These are phyloP conservation scores for Gynostemma pentaphyllum DNA, from an alignment of 306 rosid genomes.

Conservation along the genomic window DNA sequence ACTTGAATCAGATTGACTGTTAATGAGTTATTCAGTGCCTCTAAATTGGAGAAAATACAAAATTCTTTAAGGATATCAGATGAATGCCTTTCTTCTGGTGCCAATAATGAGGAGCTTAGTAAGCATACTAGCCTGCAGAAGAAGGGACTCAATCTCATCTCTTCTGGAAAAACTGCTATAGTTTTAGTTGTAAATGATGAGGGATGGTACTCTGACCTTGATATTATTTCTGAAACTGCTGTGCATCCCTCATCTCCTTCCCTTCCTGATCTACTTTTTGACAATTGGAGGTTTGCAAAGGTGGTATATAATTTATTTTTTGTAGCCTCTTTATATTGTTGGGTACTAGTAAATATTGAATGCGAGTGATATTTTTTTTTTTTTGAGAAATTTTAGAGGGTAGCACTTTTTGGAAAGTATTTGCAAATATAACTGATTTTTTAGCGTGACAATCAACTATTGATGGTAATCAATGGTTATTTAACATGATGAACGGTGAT, in stretches of 20 bases:
- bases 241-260: slow-evolving; percentile 21
- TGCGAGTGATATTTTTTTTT: not conserved
- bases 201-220: slow-evolving; percentile 18
- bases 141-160: slow-evolving; percentile 50
- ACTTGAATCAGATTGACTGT: slow-evolving; percentile 52
- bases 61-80: slow-evolving; percentile 35
- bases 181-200: slow-evolving; percentile 45
- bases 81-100: slow-evolving; percentile 26
- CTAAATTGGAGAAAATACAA: slow-evolving; percentile 24
- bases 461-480: too few species aligned
- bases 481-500: too few species aligned
- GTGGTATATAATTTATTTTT: slow-evolving; percentile 17
- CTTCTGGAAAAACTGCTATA: slow-evolving; percentile 65
- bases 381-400: too few species aligned
- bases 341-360: not conserved
- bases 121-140: slow-evolving; percentile 27
- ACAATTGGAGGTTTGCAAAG: slow-evolving; percentile 38
- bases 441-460: too few species aligned
- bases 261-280: slow-evolving; percentile 40
- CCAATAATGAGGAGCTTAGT: slow-evolving; percentile 34
- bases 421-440: too few species aligned
- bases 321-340: not conserved
- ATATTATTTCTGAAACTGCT: slow-evolving; percentile 20
- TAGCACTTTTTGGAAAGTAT: too few species aligned
- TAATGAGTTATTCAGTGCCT: slow-evolving; percentile 37